Percentiles rank a stretch among this genome's conserved stretches.
These are phyloP conservation scores for Yamadazyma diddensiae DNA, from an alignment of 1,139 yeast species.

Conservation along the genomic window DNA sequence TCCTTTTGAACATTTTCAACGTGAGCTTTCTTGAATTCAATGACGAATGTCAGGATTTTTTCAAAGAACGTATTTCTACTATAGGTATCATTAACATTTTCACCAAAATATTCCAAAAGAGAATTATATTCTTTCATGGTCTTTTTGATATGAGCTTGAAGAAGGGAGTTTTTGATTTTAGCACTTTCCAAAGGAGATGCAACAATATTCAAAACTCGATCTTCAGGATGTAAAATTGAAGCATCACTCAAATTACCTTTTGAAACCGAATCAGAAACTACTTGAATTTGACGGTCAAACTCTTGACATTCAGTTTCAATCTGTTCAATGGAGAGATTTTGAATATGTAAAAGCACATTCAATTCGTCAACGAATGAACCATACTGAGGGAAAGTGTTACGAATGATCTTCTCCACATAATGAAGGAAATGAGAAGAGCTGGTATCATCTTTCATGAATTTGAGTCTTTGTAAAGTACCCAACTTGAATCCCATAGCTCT, in stretches of 20 bases:
- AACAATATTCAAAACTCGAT: constrained; percentile 51
- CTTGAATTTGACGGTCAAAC: constrained; percentile 51
- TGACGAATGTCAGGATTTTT: constrained; percentile 36
- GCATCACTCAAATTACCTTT: constrained; percentile 76
- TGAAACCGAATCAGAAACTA: constrained; percentile 54
- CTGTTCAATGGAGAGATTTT: constrained; percentile 75
- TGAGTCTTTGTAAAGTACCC: constrained; percentile 77
- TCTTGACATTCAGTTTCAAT: constrained; percentile 69
- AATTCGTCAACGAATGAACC: constrained; percentile 79
- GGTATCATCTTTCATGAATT: constrained; percentile 79
- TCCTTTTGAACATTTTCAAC: constrained; percentile 47
- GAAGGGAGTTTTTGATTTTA: constrained; percentile 51
- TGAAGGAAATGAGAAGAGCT: constrained; percentile 82
- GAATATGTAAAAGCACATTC: constrained; percentile 54
- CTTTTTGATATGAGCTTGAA: constrained; percentile 54
- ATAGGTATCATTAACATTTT: constrained; percentile 58
- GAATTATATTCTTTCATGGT: constrained; percentile 55
- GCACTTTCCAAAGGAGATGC: constrained; percentile 60
- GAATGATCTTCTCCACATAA: constrained; percentile 76
- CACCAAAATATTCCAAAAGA: constrained; percentile 82
- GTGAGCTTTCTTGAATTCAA: constrained; percentile 44
- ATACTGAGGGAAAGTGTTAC: constrained; percentile 75
- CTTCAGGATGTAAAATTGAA: constrained; percentile 71
- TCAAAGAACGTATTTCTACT: constrained; percentile 37
- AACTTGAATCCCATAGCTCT: constrained; percentile 83